phyloP scores from a whole-genome alignment of 495 filamentous ascomycete species.

The Achaetomiella virescens region DNA sequence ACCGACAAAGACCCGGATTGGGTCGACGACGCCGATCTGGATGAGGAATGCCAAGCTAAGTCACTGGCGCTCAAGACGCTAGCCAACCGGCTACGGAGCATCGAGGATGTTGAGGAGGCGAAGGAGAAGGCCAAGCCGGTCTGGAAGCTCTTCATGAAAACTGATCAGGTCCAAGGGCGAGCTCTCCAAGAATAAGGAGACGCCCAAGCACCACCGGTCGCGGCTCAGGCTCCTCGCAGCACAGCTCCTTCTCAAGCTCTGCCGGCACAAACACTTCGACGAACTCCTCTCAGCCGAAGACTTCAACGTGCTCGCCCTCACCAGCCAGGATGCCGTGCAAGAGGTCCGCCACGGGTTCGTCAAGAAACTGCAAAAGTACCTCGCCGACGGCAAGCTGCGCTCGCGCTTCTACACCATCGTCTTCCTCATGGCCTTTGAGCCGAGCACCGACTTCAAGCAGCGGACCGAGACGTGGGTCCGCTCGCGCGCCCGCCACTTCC shows the following conservation, averaged over 20 bases:
- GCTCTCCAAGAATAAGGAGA: slow-evolving; percentile 63
- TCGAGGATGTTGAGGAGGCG: slow-evolving; percentile 53
- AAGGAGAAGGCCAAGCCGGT: slow-evolving; percentile 61
- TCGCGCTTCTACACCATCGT: slow-evolving; percentile 79
- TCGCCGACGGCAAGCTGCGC: slow-evolving; percentile 60
- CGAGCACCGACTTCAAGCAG: slow-evolving; percentile 57
- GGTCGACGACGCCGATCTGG: slow-evolving; percentile 61
- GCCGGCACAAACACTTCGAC: slow-evolving; percentile 65
- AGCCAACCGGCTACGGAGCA: slow-evolving; percentile 75
- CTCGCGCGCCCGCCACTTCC: slow-evolving; percentile 57
- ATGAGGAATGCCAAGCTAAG: slow-evolving; percentile 80
- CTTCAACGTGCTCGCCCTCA: slow-evolving; percentile 73
- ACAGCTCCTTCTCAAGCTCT: slow-evolving; percentile 77
- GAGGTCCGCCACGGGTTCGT: slow-evolving; percentile 74
- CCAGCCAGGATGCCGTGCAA: slow-evolving; percentile 69
- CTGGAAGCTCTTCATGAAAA: slow-evolving; percentile 68
- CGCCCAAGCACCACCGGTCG: slow-evolving; percentile 66
- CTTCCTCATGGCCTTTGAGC: slow-evolving; percentile 89
- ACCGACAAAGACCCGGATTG: slow-evolving; percentile 50
- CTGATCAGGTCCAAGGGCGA: slow-evolving; percentile 72
- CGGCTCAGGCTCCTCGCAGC: slow-evolving; percentile 77
- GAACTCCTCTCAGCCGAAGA: slow-evolving; percentile 60
- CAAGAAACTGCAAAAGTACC: slow-evolving; percentile 79
- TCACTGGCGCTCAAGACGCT: slow-evolving; percentile 82
- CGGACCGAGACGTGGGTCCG: slow-evolving; percentile 83